These are phyloP conservation scores for Vigna unguiculata DNA, from an alignment of 306 rosid genomes.

Conservation along the genomic window DNA sequence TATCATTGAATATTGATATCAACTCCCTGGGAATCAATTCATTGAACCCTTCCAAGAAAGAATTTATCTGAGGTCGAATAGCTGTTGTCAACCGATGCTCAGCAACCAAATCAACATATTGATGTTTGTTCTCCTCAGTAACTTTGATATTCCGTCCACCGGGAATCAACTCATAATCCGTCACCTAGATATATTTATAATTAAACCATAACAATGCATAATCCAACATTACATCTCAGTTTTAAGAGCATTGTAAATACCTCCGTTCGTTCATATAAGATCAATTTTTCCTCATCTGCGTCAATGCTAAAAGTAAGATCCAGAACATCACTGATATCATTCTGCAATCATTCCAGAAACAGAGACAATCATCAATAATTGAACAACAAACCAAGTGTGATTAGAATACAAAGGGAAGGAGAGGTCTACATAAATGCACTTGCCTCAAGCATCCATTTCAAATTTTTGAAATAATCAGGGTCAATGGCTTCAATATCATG, in stretches of 20 bases:
- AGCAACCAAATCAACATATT: slow-evolving; percentile 88
- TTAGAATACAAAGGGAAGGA: neutral
- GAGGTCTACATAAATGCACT: slow-evolving; percentile 17
- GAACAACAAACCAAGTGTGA: slow-evolving; percentile 21
- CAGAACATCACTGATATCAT: slow-evolving; percentile 82
- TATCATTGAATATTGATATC: slow-evolving; percentile 92
- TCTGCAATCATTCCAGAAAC: slow-evolving; percentile 59
- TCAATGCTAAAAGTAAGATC: slow-evolving; percentile 98
- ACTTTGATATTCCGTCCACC: slow-evolving; percentile 97
- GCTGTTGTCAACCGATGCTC: slow-evolving; percentile 98
- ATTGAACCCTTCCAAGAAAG: slow-evolving; percentile 87
- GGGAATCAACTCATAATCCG: slow-evolving; percentile 93
- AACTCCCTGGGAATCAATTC: slow-evolving; percentile 78
- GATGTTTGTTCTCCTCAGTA: slow-evolving; percentile 95
- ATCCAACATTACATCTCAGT: slow-evolving; percentile 37
- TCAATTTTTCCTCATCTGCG: slow-evolving; percentile 94
- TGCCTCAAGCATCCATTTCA: slow-evolving; percentile 99
- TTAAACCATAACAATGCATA: slow-evolving; percentile 41
- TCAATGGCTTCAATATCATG: slow-evolving; percentile 99
- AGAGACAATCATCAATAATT: slow-evolving; percentile 29
- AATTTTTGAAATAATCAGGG: slow-evolving; percentile 89
- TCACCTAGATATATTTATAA: slow-evolving; percentile 69
- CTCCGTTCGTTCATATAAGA: slow-evolving; percentile 89
- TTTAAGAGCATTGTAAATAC: slow-evolving; percentile 54
- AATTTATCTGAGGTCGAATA: slow-evolving; percentile 97